A percentile compares a stretch with the other conserved stretches of the same genome.
Conservation (phyloP, 306 rosid species). For the Malus fusca region DNA sequence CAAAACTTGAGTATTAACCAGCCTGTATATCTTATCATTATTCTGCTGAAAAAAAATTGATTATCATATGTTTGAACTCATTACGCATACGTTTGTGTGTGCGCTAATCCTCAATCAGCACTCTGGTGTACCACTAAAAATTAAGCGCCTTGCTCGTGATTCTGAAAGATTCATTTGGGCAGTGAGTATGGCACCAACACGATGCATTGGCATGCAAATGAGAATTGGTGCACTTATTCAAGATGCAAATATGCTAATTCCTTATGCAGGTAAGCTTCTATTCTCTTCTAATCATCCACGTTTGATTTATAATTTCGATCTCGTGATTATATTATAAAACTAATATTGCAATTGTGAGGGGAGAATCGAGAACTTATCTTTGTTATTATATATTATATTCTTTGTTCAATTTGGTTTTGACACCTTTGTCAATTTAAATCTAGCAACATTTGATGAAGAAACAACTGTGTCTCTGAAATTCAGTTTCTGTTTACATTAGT, state of each 20-base stretch:
- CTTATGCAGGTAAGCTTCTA: slow-evolving; percentile 67
- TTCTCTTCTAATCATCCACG: slow-evolving; percentile 4
- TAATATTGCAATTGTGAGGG: not conserved
- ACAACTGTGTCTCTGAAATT: not conserved
- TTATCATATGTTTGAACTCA: not conserved
- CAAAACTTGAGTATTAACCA: slow-evolving; percentile 22
- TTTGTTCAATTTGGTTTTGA: not conserved
- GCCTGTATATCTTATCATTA: slow-evolving; percentile 13
- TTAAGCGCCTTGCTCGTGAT: slow-evolving; percentile 80
- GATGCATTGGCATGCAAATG: slow-evolving; percentile 70
- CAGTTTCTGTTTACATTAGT: not conserved
- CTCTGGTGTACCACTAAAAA: slow-evolving; percentile 68
- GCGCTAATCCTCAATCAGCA: slow-evolving; percentile 44
- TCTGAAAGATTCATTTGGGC: slow-evolving; percentile 89
- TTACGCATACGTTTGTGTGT: not conserved
- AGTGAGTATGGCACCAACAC: slow-evolving; percentile 76
- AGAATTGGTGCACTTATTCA: slow-evolving; percentile 79
- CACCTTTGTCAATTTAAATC: not conserved
- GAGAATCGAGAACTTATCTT: not conserved
- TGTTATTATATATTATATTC: not conserved
- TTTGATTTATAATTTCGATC: not conserved
- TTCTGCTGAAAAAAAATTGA: not conserved
- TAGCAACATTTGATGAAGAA: not conserved
- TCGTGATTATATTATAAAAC: not conserved
- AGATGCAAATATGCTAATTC: slow-evolving; percentile 77